Base-by-base conservation (phyloP, 108 stramenopile species). In the Stephanodiscus triporus region DNA sequence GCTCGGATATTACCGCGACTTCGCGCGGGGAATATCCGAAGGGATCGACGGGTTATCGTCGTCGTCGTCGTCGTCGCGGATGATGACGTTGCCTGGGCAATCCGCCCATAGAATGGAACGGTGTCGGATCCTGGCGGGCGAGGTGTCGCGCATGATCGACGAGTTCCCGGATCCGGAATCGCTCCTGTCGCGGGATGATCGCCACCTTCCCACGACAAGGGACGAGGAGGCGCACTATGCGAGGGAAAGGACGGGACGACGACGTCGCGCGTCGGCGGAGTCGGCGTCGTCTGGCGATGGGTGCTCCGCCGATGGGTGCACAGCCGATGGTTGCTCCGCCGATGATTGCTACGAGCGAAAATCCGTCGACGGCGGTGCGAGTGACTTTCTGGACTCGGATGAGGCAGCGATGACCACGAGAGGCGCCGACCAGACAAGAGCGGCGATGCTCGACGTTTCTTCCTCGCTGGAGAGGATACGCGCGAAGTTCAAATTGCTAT, bases 91-190 rank as follows among this genome's bases (percentile, higher is more conserved):
- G 20, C 11, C 20, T 24, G 2, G 49, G 11, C 40, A 11, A 40
- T 5, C 23, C 9, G 58, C 14, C 17, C 54, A 65, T 24, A 64
- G 78, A 38, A 47, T 63, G 54, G 66, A 80, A 29, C 71, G 78
- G 17, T 80, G 71, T 47, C 34, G 61, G 10, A 54, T 60, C 17
- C 10, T 80, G 23, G 62, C 66, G 23, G 47, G 49, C 6, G 78
- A 80, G 30, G 19, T 80, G 0, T 26, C 66, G 2, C 43, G 47
- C 24, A 22, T 72, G 72, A 49, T 73, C 24, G 34, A 73, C 24
- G 49, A 53, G n/a, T 72, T 80, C 73, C 78, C 78, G 10, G 60
- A 72, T 53, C 78, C 78, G 0, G 66, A 73, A 27, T n/a, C 11
- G 24, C 71, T 80, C 17, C 43, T 80, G 9, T 13, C 17, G 9